Evolutionary conservation across 2,329 filamentous ascomycete genomes (phyloP).

Genomic region (Lachnellula suecica): DNA sequence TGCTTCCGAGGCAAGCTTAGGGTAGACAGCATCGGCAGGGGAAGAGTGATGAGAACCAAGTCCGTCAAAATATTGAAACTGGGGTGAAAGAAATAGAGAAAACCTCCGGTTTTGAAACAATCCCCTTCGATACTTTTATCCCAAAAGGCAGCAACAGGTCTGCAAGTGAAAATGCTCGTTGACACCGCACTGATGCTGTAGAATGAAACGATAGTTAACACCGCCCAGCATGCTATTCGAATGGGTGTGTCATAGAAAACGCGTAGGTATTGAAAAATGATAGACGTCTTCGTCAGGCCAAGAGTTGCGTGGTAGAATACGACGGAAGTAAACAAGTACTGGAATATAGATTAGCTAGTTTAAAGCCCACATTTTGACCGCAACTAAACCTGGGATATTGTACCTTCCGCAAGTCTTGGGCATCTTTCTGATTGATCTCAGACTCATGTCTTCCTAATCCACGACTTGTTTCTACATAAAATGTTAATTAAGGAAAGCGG

Average conservation of each 20-base stretch:
- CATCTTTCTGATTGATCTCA: slow-evolving; percentile 16
- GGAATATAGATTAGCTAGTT: slow-evolving; percentile 7
- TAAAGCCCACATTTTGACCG: background rate
- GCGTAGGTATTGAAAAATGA: slow-evolving; percentile 40
- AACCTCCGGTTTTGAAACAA: slow-evolving; percentile 14
- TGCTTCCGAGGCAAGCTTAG: slow-evolving; percentile 19
- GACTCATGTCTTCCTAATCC: slow-evolving; percentile 27
- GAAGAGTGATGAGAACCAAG: slow-evolving; percentile 16
- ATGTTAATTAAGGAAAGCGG: slow-evolving; percentile 4
- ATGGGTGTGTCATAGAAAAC: slow-evolving; percentile 35
- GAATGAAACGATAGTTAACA: slow-evolving; percentile 10
- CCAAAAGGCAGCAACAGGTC: slow-evolving; percentile 19
- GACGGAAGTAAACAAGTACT: slow-evolving; percentile 35
- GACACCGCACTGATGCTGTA: slow-evolving; percentile 13
- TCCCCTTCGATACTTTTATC: background rate
- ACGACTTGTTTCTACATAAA: slow-evolving; percentile 22
- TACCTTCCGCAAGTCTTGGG: slow-evolving; percentile 25
- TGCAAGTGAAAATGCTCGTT: slow-evolving; percentile 15
- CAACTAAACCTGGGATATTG: background rate
- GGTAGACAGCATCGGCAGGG: slow-evolving; percentile 17
- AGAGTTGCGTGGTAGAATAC: slow-evolving; percentile 36
- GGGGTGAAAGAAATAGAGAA: slow-evolving; percentile 21
- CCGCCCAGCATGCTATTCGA: slow-evolving; percentile 12
- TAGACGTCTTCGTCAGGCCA: slow-evolving; percentile 37
- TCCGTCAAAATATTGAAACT: slow-evolving; percentile 21